Base-by-base conservation (phyloP, 257 asterid species). In the Solanum neorickii region DNA sequence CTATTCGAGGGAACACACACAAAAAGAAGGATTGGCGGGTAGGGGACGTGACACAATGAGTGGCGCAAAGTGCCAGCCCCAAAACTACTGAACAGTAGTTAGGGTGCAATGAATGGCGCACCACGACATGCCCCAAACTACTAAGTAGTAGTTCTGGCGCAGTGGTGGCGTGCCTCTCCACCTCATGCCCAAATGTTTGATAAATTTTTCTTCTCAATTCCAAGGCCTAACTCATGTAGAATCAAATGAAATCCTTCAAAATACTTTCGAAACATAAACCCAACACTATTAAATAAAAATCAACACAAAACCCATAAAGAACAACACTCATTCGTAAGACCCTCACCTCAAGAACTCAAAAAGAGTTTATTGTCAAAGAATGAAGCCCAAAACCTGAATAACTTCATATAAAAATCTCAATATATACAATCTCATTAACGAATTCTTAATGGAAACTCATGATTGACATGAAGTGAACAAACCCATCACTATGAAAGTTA, bases 41-140 rank as follows among this genome's bases (percentile, higher is more conserved):
- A 47, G 56, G 56, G 20, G 56, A 13, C 56, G 20, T 47, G 56
- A 47, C 56, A 5, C 56, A 47, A 6, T 47, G 7, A 47, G 20
- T 47, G 56, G 20, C 7, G 3, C 7, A 16, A 7, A 6, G 56
- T 2, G 6, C 56, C 56, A 47, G 7, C 56, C 56, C 20, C 7
- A 47, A 47, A 14, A 47, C 2, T 56, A 56, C 11, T 56, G 62
- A 1, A 0, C 0, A 56, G 2, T 56, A 56, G 62, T 56, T 56
- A 0, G 62, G 20, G 20, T 1, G 1, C n/a, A 18, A 0, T 52
- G 11, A 18, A 10, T 52, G 4, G 11, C 0, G 10, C 62, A 0
- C 62, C 10, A 23, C 0, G 0, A 23, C n/a, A 52, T 3, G n/a
- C 23, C 62, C n/a, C 4, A 52, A 52, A 52, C n/a, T 52, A 52